Conservation (phyloP, 163 green algal genomes). For the Scenedesmus sp. region DNA sequence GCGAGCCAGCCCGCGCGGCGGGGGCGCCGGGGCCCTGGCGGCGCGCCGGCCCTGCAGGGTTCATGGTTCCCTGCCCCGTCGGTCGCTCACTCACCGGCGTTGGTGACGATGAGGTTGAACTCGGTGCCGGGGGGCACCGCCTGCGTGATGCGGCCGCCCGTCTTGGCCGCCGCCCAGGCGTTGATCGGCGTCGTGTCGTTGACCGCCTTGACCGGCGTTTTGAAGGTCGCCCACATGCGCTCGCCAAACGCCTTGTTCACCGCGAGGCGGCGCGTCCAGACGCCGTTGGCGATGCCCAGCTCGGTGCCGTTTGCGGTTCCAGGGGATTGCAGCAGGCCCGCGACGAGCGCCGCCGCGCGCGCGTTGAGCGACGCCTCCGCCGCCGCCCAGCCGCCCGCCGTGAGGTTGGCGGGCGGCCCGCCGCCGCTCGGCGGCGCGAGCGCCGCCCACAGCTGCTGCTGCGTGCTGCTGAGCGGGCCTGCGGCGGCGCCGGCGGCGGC, state of each 20-base stretch:
- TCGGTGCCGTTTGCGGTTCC: constrained; percentile 2
- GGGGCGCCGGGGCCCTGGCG: no score
- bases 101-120: constrained; percentile 53
- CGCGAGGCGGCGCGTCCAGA: neutral
- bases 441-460: constrained; percentile 19
- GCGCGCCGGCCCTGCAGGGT: no score
- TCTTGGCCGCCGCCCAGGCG: constrained; percentile 42
- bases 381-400: neutral
- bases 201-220: neutral
- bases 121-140: neutral
- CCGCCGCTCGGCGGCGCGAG: neutral
- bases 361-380: neutral
- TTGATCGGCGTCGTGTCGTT: constrained; percentile 43
- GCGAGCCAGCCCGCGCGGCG: no score
- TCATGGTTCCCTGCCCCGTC: no score
- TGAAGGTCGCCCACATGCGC: neutral
- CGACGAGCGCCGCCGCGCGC: neutral
- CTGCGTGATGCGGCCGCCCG: constrained; percentile 42
- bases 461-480: neutral
- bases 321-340: neutral
- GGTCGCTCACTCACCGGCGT: constrained; percentile 62
- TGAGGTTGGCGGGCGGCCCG: neutral
- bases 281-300: constrained; percentile 11
- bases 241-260: neutral
- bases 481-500: neutral